Evolutionary conservation across 2,329 filamentous ascomycete genomes (phyloP), one percentile per base, ranked within the genome.

Genomic region (Cordyceps cicadae): DNA sequence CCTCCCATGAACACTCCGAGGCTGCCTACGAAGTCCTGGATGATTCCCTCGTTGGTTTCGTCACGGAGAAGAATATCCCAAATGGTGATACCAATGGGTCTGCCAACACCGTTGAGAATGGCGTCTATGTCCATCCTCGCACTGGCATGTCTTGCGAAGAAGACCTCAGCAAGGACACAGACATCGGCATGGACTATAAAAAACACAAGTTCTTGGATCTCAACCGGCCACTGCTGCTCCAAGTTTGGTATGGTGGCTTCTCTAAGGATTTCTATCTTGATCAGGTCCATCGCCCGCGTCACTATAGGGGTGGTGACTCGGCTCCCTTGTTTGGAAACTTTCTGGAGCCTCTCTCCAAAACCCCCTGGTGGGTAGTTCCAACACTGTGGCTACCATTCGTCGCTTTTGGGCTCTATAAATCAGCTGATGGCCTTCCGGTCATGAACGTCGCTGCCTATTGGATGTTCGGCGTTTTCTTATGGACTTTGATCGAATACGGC

Each of bases 281-380:
- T 67, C 94, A 99, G 74, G 90, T 99, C 57, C 94, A 99, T 72
- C 87, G 94, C 50, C 94, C 94, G 19, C 87, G 94, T 62, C 93
- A 99, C 74, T 99, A 97, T 81, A 95, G 87, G 72, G 93, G 93
- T 65, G 94, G 94, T 62, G 86, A 86, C 64, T 97, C 92, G 7
- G 94, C 94, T 43, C 94, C 94, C 21, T 77, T 99, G 26, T 99
- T 99, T 75, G 94, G 94, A 63, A 97, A 99, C 76, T 96, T 99
- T 73, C 79, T 99, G n/a, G 94, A 99, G 76, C 94, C 94, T n/a
- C 77, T 99, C 62, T 92, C 87, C 73, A 89, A 92, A 80, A 99
- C 94, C 2, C 85, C 94, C 1, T 99, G 94, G 94, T 99, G 88
- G 85, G 73, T 96, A 50, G 81, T 99, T 12, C 94, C 94, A 3